Evolutionary conservation across 2,329 filamentous ascomycete genomes (phyloP), one percentile per base, ranked within the genome.

Genomic region (Ustulina deusta): DNA sequence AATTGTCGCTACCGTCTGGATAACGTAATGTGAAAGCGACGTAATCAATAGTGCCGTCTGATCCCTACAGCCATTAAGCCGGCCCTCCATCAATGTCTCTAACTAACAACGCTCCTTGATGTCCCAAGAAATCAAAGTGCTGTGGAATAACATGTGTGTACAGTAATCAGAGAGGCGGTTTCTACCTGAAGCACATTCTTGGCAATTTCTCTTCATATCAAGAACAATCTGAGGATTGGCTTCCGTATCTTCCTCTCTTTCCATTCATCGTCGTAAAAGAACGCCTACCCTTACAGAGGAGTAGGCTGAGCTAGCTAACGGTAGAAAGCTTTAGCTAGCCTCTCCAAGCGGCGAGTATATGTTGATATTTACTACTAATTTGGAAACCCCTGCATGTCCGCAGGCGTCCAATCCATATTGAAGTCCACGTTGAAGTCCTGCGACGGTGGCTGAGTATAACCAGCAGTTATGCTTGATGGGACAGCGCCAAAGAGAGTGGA

Each of bases 401-500:
- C 34, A 22, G 71, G 27, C n/a, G 74, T 51, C 77, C 77, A 79
- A 34, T 78, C 75, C 75, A 78, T 77, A 2, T 22, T 73, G 38
- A 75, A 78, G 9, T 78, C 77, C 10, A 77, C 69, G 40, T 74
- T 74, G 22, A 87, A 79, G 51, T 87, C 85, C 61, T 85, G 84
- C 40, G 86, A 84, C 3, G 83, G 83, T 15, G 80, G 80, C 72
- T 88, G 86, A 2, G 82, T 85, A 73, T 84, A 87, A 27, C 84
- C 84, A 44, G 84, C 78, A 51, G 83, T 81, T 38, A 85, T 78
- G 69, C 84, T 87, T 2, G 85, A 83, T 3, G 86, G 76, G 44
- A 86, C 83, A 13, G 79, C 68, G 20, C 74, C 81, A 68, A 88
- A 88, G 2, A 88, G 79, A 1, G 80, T 65, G 25, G 67, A 75